Conservation (phyloP, 164 flowering plant genomes). For the Magnolia sinica region DNA sequence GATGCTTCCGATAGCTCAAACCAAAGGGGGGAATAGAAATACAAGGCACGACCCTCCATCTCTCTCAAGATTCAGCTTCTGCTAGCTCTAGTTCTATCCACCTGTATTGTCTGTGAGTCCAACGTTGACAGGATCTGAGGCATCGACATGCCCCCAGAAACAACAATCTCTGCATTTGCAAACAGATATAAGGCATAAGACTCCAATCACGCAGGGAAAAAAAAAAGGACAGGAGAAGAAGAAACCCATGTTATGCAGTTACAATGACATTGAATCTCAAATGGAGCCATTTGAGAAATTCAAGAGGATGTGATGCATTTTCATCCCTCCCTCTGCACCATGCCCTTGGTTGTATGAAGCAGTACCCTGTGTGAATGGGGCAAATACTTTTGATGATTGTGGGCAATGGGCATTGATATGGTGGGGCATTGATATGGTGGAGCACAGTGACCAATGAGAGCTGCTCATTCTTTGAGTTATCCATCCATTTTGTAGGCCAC, state of each 20-base stretch:
- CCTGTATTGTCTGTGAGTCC: slow-evolving; percentile 33
- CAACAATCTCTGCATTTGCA: slow-evolving; percentile 59
- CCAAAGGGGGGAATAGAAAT: neutral
- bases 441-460: neutral
- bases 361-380: too few species aligned
- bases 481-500: neutral
- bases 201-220: too few species aligned
- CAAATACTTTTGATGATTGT: too few species aligned
- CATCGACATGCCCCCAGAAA: slow-evolving; percentile 83
- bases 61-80: slow-evolving; percentile 29
- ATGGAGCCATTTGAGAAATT: neutral
- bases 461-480: neutral
- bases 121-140: slow-evolving; percentile 63
- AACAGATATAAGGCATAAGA: neutral
- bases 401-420: too few species aligned
- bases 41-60: neutral
- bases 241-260: neutral
- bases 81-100: slow-evolving; percentile 47
- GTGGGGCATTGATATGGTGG: too few species aligned
- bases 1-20: neutral
- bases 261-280: neutral
- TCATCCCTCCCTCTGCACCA: too few species aligned
- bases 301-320: too few species aligned
- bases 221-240: neutral
- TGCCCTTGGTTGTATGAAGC: too few species aligned